Percentiles rank a stretch among this genome's conserved stretches.
Conservation (phyloP, 176 grass and related monocot genomes). For the Triticum urartu region DNA sequence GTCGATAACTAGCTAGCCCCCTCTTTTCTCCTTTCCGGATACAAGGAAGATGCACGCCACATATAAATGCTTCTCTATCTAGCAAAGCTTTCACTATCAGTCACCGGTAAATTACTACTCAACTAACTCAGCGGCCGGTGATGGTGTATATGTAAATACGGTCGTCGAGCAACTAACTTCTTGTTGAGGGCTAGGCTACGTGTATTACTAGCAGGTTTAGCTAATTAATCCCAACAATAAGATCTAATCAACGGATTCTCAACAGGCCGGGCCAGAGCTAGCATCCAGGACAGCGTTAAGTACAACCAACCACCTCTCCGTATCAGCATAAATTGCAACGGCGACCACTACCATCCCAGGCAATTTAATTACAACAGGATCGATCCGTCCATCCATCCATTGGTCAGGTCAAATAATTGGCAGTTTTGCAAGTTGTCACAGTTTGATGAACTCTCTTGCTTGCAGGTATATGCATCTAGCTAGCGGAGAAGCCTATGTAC, state of each 20-base stretch:
- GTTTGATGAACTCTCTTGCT: conserved; percentile 1
- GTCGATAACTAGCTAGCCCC: not conserved
- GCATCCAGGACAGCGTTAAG: conserved; percentile 19
- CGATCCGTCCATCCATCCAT: not conserved
- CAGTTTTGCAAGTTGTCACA: conserved; percentile 13
- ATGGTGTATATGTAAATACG: conserved; percentile 10
- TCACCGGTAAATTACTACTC: not conserved
- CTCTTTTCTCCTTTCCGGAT: not conserved
- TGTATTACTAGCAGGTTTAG: conserved; percentile 5
- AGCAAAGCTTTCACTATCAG: not conserved
- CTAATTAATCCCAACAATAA: conserved; percentile 9
- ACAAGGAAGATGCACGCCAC: not conserved
- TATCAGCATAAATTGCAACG: conserved; percentile 44
- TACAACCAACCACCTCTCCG: conserved; percentile 40
- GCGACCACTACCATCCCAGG: conserved; percentile 31
- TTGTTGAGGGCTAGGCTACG: too few relatives aligned
- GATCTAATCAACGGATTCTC: not conserved
- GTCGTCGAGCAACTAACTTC: not conserved
- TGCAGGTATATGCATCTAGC: not conserved
- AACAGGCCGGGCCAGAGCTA: not conserved
- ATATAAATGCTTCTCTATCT: not conserved
- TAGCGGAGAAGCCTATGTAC: conserved; percentile 10
- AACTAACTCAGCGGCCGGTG: conserved; percentile 20
- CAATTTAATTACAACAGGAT: conserved; percentile 7
- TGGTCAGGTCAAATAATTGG: conserved; percentile 18